Conservation (phyloP, 768 basidiomycete genomes). For the Coprinopsis cinerea region DNA sequence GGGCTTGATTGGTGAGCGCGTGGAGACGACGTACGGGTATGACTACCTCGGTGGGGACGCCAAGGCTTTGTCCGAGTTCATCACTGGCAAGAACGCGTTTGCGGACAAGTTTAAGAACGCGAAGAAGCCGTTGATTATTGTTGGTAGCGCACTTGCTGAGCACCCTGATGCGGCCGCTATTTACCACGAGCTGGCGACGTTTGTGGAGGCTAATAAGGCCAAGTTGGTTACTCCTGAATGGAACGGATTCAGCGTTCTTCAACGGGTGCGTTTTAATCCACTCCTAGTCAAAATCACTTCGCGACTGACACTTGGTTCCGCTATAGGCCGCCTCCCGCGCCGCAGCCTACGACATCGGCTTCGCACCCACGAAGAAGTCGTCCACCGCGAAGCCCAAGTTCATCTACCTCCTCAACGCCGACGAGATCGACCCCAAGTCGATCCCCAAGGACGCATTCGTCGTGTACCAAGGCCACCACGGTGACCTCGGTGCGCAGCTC, state of each 20-base stretch:
- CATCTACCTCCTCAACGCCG: slow-evolving; percentile 93
- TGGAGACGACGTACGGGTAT: slow-evolving; percentile 89
- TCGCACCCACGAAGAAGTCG: slow-evolving; percentile 79
- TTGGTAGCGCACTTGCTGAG: slow-evolving; percentile 83
- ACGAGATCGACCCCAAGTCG: slow-evolving; percentile 82
- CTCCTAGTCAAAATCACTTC: slow-evolving; percentile 1
- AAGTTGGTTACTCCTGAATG: slow-evolving; percentile 82
- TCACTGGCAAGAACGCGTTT: slow-evolving; percentile 74
- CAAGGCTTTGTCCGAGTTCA: slow-evolving; percentile 71
- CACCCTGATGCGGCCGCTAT: slow-evolving; percentile 78
- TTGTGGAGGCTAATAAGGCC: slow-evolving; percentile 71
- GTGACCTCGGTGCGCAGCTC: slow-evolving; percentile 91
- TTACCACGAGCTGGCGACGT: slow-evolving; percentile 72
- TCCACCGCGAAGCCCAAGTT: slow-evolving; percentile 82
- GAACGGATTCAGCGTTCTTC: slow-evolving; percentile 92
- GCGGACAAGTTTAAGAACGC: slow-evolving; percentile 83
- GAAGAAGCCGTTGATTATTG: slow-evolving; percentile 87
- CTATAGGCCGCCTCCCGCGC: slow-evolving; percentile 81
- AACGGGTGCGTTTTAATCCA: slow-evolving; percentile 56
- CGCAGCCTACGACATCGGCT: slow-evolving; percentile 93
- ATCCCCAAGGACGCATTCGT: slow-evolving; percentile 93
- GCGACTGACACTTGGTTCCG: slow-evolving; percentile 4
- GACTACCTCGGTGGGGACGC: slow-evolving; percentile 80
- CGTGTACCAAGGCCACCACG: slow-evolving; percentile 98
- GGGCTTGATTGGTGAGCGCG: slow-evolving; percentile 85